Conservation (phyloP, 2,329 filamentous ascomycete genomes). For the Apiospora pterosperma region DNA sequence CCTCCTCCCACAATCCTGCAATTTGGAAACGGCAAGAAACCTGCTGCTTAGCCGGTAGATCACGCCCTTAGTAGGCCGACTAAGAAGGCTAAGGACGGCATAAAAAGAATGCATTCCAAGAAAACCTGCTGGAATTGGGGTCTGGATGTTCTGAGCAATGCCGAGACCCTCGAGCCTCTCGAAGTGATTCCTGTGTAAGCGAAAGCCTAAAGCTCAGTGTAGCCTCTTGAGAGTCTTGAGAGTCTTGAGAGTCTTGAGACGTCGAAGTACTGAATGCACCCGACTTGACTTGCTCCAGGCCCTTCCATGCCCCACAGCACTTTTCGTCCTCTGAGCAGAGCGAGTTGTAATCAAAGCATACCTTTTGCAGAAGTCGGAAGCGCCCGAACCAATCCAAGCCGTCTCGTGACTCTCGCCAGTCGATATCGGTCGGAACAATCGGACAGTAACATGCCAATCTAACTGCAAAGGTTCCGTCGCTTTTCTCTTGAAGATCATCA, state of each 20-base stretch:
- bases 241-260: too few species aligned
- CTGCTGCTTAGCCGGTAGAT: background rate
- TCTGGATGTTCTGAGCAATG: background rate
- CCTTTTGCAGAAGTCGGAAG: background rate
- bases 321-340: too few species aligned
- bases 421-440: too few species aligned
- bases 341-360: too few species aligned
- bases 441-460: background rate
- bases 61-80: background rate
- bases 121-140: background rate
- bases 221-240: too few species aligned
- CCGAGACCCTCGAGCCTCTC: background rate
- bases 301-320: too few species aligned
- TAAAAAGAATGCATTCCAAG: background rate
- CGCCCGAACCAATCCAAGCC: background rate
- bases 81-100: background rate
- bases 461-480: background rate
- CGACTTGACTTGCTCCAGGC: too few species aligned
- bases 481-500: background rate
- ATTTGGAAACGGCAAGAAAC: background rate
- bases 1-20: background rate
- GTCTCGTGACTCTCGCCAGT: too few species aligned
- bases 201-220: too few species aligned
- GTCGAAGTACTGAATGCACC: too few species aligned
- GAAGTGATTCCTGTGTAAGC: background rate